Evolutionary conservation across 176 grass and related monocot genomes (phyloP), one percentile per base, ranked within the genome.

Genomic region (Triticum dicoccoides): DNA sequence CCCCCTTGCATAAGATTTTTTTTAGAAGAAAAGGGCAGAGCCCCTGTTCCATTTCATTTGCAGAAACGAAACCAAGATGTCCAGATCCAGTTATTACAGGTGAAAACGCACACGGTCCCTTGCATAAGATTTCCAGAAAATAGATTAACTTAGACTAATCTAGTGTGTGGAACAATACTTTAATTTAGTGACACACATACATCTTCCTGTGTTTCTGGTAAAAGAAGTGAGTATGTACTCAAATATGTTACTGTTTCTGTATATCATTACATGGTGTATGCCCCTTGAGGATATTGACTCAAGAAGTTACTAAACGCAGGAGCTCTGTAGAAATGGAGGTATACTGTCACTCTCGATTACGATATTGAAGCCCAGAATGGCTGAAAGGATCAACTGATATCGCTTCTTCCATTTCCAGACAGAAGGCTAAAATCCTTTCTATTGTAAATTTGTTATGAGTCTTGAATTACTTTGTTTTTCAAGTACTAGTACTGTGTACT

Each of bases 341-440:
- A 94, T 98, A 87, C 78, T 98, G 75, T 92, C 88, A 81, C 88
- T 96, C 83, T 95, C 90, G 51, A 82, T 44, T 65, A 89, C 81
- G 35, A 88, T 96, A 79, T 82, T 98, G 39, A 98, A 89, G 88
- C 89, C 92, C 96, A 37, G 86, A 94, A 73, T 92, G 88, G 88
- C 83, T 96, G 33, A 90, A 92, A 72, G 88, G 88, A 70, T 94
- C 91, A 82, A 86, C 54, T 71, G 93, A 94, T 65, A 84, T 94
- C 65, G 76, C 86, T 83, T 74, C 96, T 88, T 88, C 91, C 32
- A 23, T 95, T 73, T 98, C 96, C 77, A 92, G 96, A 76, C 52
- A 92, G 76, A 98, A 98, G 79, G 86, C 96, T 72, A 98, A 98
- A 85, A 87, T 96, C 65, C 88, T 98, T 86, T 91, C 96, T 86